A percentile compares a stretch with the other conserved stretches of the same genome.
phyloP scores from a whole-genome alignment of 768 basidiomycete genomes.

The Serpula lacrymans region DNA sequence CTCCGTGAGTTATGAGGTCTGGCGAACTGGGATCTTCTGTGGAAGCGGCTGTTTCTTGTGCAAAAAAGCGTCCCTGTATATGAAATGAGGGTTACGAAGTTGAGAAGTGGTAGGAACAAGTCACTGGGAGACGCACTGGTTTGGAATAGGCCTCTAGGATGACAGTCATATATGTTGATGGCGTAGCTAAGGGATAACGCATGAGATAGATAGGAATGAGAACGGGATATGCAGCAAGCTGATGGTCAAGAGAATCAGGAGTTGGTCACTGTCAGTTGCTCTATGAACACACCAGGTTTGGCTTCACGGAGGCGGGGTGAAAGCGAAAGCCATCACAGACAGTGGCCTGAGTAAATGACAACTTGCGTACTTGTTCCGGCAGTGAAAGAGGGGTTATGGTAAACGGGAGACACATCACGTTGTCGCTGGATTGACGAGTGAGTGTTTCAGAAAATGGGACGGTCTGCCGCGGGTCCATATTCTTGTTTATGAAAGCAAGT shows the following conservation, averaged over 20 bases:
- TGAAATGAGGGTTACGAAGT: background rate
- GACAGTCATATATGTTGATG: constrained; percentile 26
- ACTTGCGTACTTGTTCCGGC: constrained; percentile 32
- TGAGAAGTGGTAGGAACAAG: background rate
- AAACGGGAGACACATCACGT: constrained; percentile 57
- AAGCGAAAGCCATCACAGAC: constrained; percentile 38
- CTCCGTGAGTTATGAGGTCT: constrained; percentile 17
- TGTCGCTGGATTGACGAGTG: constrained; percentile 42
- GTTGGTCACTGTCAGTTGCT: constrained; percentile 1
- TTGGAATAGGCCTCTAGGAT: constrained; percentile 23
- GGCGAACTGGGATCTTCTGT: constrained; percentile 18
- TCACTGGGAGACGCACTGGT: constrained; percentile 15
- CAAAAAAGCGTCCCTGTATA: background rate
- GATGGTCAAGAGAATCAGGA: constrained; percentile 7
- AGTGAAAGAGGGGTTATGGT: constrained; percentile 49
- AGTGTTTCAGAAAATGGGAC: constrained; percentile 49
- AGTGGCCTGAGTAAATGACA: constrained; percentile 33
- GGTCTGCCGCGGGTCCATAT: constrained; percentile 21
- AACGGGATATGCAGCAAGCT: constrained; percentile 61
- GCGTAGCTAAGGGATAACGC: constrained; percentile 38
- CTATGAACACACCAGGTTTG: constrained; percentile 39
- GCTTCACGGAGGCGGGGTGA: constrained; percentile 40
- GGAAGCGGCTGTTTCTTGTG: constrained; percentile 18
- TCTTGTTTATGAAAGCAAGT: constrained; percentile 33
- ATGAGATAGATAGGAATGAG: constrained; percentile 62